Conservation (phyloP, 1,139 yeast species). For the Yamadazyma conglobata region DNA sequence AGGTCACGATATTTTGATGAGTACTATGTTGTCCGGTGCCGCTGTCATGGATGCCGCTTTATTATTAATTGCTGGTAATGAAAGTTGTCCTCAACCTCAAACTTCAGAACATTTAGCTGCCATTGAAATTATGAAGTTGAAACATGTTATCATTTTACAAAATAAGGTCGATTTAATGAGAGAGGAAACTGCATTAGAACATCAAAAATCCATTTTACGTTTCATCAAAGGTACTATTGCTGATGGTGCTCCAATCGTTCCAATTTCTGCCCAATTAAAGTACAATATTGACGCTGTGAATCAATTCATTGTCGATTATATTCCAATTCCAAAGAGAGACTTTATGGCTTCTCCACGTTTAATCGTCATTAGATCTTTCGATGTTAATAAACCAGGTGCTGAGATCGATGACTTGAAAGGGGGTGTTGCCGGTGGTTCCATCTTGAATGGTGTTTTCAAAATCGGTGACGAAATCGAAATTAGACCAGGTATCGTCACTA, state of each 20-base stretch:
- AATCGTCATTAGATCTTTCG: conserved; percentile 97
- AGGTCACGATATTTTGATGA: conserved; percentile 99
- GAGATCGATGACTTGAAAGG: conserved; percentile 97
- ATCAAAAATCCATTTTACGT: conserved; percentile 84
- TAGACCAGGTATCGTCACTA: conserved; percentile 97
- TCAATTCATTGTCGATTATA: conserved; percentile 90
- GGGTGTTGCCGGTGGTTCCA: conserved; percentile 99
- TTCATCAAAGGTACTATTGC: conserved; percentile 98
- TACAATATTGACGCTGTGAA: conserved; percentile 98
- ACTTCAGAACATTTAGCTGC: conserved; percentile 99
- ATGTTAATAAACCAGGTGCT: conserved; percentile 98
- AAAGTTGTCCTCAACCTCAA: conserved; percentile 99
- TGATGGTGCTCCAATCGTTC: conserved; percentile 98
- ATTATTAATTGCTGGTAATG: conserved; percentile 94
- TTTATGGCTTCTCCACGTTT: conserved; percentile 90
- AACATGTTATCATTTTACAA: conserved; percentile 93
- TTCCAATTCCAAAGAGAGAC: conserved; percentile 96
- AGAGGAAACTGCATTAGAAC: conserved; percentile 94
- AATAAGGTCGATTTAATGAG: conserved; percentile 98
- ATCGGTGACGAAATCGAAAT: conserved; percentile 98
- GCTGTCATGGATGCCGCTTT: conserved; percentile 99
- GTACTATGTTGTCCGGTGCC: conserved; percentile 99
- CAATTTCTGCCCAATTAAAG: conserved; percentile 97
- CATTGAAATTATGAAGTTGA: conserved; percentile 97
- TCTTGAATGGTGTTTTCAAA: conserved; percentile 93